Base-by-base conservation (phyloP, 2,329 filamentous ascomycete species). In the Penicillium sp. region DNA sequence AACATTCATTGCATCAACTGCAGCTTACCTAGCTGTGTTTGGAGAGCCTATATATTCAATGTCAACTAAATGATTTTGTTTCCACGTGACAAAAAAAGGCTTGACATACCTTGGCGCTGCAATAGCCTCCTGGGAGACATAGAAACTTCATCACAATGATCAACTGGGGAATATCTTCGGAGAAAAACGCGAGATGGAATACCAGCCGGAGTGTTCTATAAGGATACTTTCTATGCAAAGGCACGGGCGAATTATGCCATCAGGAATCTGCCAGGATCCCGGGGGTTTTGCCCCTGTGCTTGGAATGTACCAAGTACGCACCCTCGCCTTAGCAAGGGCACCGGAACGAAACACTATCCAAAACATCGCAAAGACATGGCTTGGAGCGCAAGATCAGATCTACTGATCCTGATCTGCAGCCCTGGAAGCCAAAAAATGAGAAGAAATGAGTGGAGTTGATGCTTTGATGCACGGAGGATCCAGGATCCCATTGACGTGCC, bases 281-380 rank as follows among this genome's bases (percentile, higher is more conserved):
- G 25, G 40, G 47, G 38, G 17, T 23, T 59, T 60, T 40, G 45
- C 58, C 63, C 58, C 57, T 61, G 25, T 52, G 37, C 17, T 29
- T 58, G 62, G 63, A 66, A 66, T 66, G 54, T 21, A 29, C 31
- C n/a, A 17, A n/a, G 15, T 13, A 40, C 50, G 56, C 57, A 59
- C 63, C 63, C 63, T 64, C 55, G 54, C 63, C 54, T 62, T 56
- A 63, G 63, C 62, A 64, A 66, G 63, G 63, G 63, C 57, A 43
- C 21, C 40, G 10, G 31, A 47, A 21, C 6, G 15, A 47, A 50
- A 37, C 45, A 48, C 41, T 19, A 43, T 21, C 43, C 29, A 43
- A 35, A 25, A n/a, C 35, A 58, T 21, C 15, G 21, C 8, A 42
- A 7, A 29, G 38, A 45, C 31, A 45, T 31, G 33, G 21, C 40